Percentiles rank a stretch among this genome's conserved stretches.
These are phyloP conservation scores for Russula abietina DNA, from an alignment of 768 basidiomycete species.

Conservation along the genomic window DNA sequence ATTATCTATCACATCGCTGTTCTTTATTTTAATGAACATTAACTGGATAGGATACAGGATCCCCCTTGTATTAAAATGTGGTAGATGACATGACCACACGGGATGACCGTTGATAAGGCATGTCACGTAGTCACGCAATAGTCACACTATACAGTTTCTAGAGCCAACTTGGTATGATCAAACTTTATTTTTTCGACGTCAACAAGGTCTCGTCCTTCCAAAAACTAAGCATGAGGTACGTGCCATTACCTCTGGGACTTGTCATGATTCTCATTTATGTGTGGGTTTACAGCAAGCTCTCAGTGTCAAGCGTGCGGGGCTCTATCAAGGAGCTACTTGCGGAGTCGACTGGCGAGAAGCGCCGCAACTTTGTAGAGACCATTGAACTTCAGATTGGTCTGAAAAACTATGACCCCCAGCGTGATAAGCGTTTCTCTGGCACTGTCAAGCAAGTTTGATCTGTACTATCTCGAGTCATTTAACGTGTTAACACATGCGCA, in stretches of 20 bases:
- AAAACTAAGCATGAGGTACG: conserved; percentile 25
- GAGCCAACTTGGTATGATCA: neutral
- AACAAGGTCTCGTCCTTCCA: neutral
- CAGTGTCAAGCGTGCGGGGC: conserved; percentile 99
- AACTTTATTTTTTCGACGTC: conserved; percentile 20
- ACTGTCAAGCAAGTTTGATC: conserved; percentile 79
- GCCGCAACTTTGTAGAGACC: conserved; percentile 92
- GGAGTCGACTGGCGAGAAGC: conserved; percentile 80
- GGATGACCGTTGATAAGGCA: no score
- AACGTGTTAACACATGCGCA: conserved; percentile 30
- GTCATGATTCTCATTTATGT: neutral
- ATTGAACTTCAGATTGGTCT: conserved; percentile 95
- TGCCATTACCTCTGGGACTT: neutral
- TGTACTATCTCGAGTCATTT: neutral
- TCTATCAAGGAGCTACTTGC: conserved; percentile 88
- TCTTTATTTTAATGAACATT: no score
- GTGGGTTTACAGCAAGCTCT: conserved; percentile 62
- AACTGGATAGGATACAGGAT: no score
- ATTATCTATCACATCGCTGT: neutral
- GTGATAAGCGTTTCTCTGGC: conserved; percentile 99
- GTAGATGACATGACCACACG: no score
- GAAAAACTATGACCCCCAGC: conserved; percentile 99
- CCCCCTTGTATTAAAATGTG: no score
- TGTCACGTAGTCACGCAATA: no score
- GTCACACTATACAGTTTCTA: conserved; percentile 23